phyloP scores from a whole-genome alignment of 2,329 filamentous ascomycete genomes.

The Cercospora zeina region DNA sequence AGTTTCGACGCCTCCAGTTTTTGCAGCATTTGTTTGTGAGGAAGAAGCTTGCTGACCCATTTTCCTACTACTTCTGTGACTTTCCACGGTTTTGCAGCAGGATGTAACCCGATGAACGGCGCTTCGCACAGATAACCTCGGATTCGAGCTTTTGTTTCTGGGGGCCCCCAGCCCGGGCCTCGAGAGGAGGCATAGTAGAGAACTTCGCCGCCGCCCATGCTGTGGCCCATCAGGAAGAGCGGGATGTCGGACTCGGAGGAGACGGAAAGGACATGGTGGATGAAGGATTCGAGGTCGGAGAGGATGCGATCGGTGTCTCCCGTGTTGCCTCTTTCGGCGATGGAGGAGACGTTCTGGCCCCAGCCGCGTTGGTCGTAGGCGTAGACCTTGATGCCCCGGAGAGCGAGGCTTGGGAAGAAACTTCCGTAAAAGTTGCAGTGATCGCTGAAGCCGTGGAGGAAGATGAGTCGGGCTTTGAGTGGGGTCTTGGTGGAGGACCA shows the following conservation, averaged over 20 bases:
- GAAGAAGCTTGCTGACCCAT: slow-evolving; percentile 67
- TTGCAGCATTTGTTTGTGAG: slow-evolving; percentile 65
- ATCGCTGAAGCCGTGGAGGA: slow-evolving; percentile 89
- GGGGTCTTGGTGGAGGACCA: slow-evolving; percentile 55
- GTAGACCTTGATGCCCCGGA: slow-evolving; percentile 71
- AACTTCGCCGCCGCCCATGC: slow-evolving; percentile 82
- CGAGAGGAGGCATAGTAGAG: slow-evolving; percentile 58
- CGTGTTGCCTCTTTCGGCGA: slow-evolving; percentile 71
- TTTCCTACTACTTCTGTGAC: slow-evolving; percentile 67
- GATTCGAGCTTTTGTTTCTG: slow-evolving; percentile 59
- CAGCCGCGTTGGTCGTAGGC: slow-evolving; percentile 86
- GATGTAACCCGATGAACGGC: slow-evolving; percentile 75
- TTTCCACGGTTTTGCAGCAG: slow-evolving; percentile 62
- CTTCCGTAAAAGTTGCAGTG: slow-evolving; percentile 73
- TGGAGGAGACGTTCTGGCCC: slow-evolving; percentile 70
- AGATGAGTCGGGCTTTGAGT: slow-evolving; percentile 71
- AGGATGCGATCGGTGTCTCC: slow-evolving; percentile 73
- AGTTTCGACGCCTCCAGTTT: slow-evolving; percentile 65
- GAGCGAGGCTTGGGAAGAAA: slow-evolving; percentile 70
- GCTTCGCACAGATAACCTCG: slow-evolving; percentile 73
- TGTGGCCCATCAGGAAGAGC: slow-evolving; percentile 84
- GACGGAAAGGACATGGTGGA: slow-evolving; percentile 46
- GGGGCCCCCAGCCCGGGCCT: slow-evolving; percentile 39
- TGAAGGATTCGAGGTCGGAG: slow-evolving; percentile 74
- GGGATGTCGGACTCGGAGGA: slow-evolving; percentile 47